Evolutionary conservation across 768 basidiomycete genomes (phyloP).

Genomic region (Tulasnella sp.): DNA sequence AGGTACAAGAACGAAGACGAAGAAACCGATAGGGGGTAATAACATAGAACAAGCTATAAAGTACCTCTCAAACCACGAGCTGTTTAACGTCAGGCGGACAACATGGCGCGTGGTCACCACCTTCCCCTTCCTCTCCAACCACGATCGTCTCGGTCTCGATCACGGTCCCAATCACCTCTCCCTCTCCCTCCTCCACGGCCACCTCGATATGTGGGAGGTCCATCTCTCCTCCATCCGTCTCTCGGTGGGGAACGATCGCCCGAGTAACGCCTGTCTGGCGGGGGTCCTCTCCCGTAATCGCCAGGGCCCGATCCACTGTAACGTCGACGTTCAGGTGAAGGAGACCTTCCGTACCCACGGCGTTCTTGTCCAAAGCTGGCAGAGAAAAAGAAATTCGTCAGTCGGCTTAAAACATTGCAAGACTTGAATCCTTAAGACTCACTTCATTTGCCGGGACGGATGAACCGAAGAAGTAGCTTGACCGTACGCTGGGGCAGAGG

Average conservation of each 20-base stretch:
- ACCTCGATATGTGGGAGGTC: background rate
- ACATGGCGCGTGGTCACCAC: background rate
- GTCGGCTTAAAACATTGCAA: background rate
- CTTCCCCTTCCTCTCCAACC: slow-evolving; percentile 13
- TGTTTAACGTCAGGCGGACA: too few relatives aligned
- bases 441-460: slow-evolving; percentile 17
- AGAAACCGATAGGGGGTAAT: too few relatives aligned
- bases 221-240: background rate
- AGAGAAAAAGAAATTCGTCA: background rate
- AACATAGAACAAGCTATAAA: too few relatives aligned
- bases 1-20: too few relatives aligned
- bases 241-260: slow-evolving; percentile 7
- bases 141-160: background rate
- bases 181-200: slow-evolving; percentile 11
- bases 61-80: too few relatives aligned
- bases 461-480: background rate
- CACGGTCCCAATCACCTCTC: background rate
- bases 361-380: background rate
- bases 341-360: slow-evolving; percentile 4
- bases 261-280: background rate
- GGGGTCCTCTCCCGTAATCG: slow-evolving; percentile 3
- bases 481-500: slow-evolving; percentile 6
- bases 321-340: slow-evolving; percentile 1
- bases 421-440: background rate
- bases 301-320: background rate